Evolutionary conservation across 2,329 filamentous ascomycete species (phyloP).

Genomic region (Xylariaceae sp.): DNA sequence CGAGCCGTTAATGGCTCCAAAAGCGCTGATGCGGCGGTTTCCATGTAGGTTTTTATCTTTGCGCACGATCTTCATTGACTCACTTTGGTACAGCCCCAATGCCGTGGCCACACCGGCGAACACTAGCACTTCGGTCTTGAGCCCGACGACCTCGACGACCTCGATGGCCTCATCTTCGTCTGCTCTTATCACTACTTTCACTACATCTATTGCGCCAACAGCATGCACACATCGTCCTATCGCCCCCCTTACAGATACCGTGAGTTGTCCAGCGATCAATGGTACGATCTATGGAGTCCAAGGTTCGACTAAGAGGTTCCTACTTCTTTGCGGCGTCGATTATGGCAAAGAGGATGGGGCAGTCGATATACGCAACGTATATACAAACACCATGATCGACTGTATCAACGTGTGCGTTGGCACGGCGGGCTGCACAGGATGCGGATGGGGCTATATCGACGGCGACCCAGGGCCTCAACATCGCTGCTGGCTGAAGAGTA

Average conservation of each 20-base stretch:
- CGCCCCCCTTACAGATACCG: slow-evolving; percentile 26
- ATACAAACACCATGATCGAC: slow-evolving; percentile 37
- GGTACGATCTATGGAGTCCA: slow-evolving; percentile 41
- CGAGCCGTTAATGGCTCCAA: slow-evolving; percentile 6
- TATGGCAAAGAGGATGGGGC: slow-evolving; percentile 34
- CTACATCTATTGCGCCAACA: slow-evolving; percentile 14
- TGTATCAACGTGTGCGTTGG: slow-evolving; percentile 43
- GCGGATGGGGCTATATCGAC: slow-evolving; percentile 41
- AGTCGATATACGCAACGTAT: slow-evolving; percentile 31
- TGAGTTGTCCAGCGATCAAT: slow-evolving; percentile 40
- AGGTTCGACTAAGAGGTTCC: slow-evolving; percentile 38
- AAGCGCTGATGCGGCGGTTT: slow-evolving; percentile 9
- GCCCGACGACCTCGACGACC: slow-evolving; percentile 7
- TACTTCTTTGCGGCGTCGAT: slow-evolving; percentile 43
- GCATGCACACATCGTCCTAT: slow-evolving; percentile 21
- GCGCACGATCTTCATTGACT: background rate
- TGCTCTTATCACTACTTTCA: background rate
- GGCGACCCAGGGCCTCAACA: slow-evolving; percentile 38
- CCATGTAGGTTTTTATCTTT: slow-evolving; percentile 25
- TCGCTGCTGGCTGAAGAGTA: slow-evolving; percentile 41
- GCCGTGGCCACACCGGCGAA: slow-evolving; percentile 6
- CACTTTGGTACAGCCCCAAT: slow-evolving; percentile 9
- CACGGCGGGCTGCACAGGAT: slow-evolving; percentile 37
- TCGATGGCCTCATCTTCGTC: slow-evolving; percentile 16
- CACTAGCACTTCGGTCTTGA: background rate